phyloP scores from a whole-genome alignment of 192 early-diverging fungal genomes.

The Chytriomyces sp. region DNA sequence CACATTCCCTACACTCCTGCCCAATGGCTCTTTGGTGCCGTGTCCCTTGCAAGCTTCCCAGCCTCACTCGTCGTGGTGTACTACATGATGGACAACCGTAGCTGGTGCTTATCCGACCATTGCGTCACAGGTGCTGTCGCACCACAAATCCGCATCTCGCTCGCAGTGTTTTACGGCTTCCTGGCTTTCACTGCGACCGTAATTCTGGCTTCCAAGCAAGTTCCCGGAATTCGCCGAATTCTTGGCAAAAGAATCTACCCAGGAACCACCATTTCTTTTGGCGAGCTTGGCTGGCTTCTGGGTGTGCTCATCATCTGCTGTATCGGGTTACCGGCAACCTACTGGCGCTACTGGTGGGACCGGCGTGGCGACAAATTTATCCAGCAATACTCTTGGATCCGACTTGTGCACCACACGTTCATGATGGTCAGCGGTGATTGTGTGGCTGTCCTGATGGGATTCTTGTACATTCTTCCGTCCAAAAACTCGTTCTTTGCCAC shows the following conservation, averaged over 20 bases:
- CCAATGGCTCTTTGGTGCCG: neutral
- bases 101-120: slow-evolving; percentile 51
- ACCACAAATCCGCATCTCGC: slow-evolving; percentile 9
- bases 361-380: neutral
- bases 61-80: slow-evolving; percentile 67
- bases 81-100: slow-evolving; percentile 84
- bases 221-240: neutral
- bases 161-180: slow-evolving; percentile 12
- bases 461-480: slow-evolving; percentile 35
- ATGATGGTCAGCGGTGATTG: slow-evolving; percentile 24
- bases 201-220: neutral
- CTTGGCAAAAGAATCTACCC: neutral
- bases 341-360: neutral
- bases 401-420: neutral
- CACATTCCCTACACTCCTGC: neutral
- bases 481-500: slow-evolving; percentile 33
- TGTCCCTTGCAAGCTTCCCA: slow-evolving; percentile 14
- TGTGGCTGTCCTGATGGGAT: slow-evolving; percentile 35
- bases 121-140: slow-evolving; percentile 7
- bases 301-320: neutral
- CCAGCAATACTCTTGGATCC: neutral
- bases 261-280: neutral
- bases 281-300: neutral
- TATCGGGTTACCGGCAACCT: neutral
- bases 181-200: neutral